phyloP scores from a whole-genome alignment of 2,329 filamentous ascomycete species.

The Pochonia chlamydosporia region DNA sequence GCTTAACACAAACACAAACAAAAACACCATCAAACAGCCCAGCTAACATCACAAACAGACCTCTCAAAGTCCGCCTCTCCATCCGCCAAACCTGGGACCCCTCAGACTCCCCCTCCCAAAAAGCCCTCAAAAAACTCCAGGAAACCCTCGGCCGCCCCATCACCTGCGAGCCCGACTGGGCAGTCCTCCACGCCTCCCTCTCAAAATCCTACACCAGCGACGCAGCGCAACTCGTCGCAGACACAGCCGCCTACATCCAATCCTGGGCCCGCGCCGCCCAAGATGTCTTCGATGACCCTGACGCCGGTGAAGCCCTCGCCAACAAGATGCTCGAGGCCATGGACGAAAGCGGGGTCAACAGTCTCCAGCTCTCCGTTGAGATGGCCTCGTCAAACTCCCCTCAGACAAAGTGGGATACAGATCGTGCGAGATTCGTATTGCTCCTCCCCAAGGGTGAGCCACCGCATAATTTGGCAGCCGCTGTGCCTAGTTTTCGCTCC shows the following conservation, averaged over 20 bases:
- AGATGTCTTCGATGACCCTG: constrained; percentile 35
- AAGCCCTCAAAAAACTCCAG: constrained; percentile 23
- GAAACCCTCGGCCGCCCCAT: constrained; percentile 33
- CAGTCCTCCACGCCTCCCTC: constrained; percentile 31
- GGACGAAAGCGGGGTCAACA: constrained; percentile 11
- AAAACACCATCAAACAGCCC: background rate
- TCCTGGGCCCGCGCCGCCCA: constrained; percentile 32
- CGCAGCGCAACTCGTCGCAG: constrained; percentile 20
- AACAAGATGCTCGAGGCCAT: constrained; percentile 34
- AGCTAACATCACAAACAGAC: no score
- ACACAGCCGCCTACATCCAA: constrained; percentile 28
- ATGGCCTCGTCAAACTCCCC: constrained; percentile 20
- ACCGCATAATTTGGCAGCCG: background rate
- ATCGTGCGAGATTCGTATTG: background rate
- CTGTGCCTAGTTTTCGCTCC: background rate
- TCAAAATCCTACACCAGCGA: constrained; percentile 34
- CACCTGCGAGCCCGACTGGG: constrained; percentile 36
- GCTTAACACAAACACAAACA: background rate
- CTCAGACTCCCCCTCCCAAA: constrained; percentile 25
- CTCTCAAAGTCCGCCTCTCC: constrained; percentile 34
- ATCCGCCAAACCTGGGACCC: constrained; percentile 39
- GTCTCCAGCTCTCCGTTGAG: constrained; percentile 23
- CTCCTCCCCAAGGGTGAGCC: background rate
- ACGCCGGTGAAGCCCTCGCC: constrained; percentile 32
- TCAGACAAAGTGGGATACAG: constrained; percentile 29